Base-by-base conservation (phyloP, 2,329 filamentous ascomycete species). In the Ascomycota sp. region DNA sequence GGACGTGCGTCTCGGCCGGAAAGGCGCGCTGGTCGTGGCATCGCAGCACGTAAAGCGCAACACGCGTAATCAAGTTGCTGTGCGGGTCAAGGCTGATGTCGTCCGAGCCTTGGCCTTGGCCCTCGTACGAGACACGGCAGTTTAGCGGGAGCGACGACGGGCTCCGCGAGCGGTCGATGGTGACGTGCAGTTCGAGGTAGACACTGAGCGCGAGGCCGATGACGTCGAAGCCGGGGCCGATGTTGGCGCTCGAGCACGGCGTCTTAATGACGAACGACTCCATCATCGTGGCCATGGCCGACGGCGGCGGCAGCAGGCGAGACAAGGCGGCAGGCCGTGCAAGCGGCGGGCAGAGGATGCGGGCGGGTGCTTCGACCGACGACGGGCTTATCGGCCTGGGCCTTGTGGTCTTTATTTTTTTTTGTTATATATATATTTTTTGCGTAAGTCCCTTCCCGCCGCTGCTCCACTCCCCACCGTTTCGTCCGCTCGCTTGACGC, bases 211-310 rank as follows among this genome's bases (percentile, higher is more conserved):
- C 86, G 36, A 98, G 75, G 41, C 89, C 82, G 51, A 95, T 93
- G 44, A 94, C 86, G 61, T 98, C 86, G 63, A 95, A 98, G 34
- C 86, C 86, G 29, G 86, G 86, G 41, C 82, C 86, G 48, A 95
- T 94, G 62, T 95, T 95, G 57, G 86, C 86, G 36, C 85, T 94
- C 35, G 86, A 95, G 59, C 81, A 91, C 39, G 86, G 86, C 36
- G 82, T 81, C 56, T 67, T 71, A 62, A 83, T 79, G 41, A 65
- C 58, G 53, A 78, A 75, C 32, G 68, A 69, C 46, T 71, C 65
- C 57, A 63, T 63, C 21, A 7, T 23, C 4, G 4, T 21, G 19
- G 19, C 13, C 9, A 3, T 20, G 7, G 11, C 11, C 7, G 11
- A 6, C 10, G 4, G 7, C 21, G 17, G 13, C 7, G 12, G 8